Percentiles rank a stretch among this genome's conserved stretches.
Evolutionary conservation across 495 filamentous ascomycete genomes (phyloP).

Genomic region (Penicillium bovifimosum): DNA sequence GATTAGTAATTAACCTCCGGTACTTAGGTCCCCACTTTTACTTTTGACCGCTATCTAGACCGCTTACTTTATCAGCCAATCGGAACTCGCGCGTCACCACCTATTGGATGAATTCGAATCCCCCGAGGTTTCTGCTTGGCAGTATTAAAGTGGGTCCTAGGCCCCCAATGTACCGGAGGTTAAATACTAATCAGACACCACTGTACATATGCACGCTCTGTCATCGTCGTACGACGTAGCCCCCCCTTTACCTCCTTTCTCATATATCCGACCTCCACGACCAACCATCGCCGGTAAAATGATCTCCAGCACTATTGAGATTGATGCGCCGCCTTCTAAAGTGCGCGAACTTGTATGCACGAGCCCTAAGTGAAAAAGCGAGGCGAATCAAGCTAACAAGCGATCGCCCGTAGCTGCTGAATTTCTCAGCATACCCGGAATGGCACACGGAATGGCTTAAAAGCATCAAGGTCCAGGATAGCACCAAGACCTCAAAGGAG

Average conservation of each 20-base stretch:
- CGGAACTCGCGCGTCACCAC: too few species aligned
- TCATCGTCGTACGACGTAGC: too few species aligned
- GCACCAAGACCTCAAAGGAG: conserved; percentile 9
- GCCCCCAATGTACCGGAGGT: too few species aligned
- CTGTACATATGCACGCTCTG: not conserved
- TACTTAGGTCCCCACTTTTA: too few species aligned
- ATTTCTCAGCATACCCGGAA: conserved; percentile 23
- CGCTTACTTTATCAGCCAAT: too few species aligned
- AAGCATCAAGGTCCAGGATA: conserved; percentile 13
- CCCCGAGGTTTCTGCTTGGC: too few species aligned
- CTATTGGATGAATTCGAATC: too few species aligned
- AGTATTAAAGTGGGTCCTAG: too few species aligned
- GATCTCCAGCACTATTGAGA: conserved; percentile 22
- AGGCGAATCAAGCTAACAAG: not conserved
- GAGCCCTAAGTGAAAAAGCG: too few species aligned
- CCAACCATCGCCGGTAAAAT: not conserved
- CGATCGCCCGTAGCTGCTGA: conserved; percentile 14
- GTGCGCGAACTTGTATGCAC: conserved; percentile 27
- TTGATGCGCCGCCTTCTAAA: conserved; percentile 23
- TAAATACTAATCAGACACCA: too few species aligned
- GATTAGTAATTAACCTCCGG: too few species aligned
- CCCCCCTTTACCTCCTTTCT: not conserved
- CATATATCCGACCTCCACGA: not conserved
- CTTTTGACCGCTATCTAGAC: too few species aligned
- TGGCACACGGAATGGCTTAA: conserved; percentile 28